These are phyloP conservation scores for Endocalyx cinctus DNA, from an alignment of 2,329 filamentous ascomycete genomes.

Conservation along the genomic window DNA sequence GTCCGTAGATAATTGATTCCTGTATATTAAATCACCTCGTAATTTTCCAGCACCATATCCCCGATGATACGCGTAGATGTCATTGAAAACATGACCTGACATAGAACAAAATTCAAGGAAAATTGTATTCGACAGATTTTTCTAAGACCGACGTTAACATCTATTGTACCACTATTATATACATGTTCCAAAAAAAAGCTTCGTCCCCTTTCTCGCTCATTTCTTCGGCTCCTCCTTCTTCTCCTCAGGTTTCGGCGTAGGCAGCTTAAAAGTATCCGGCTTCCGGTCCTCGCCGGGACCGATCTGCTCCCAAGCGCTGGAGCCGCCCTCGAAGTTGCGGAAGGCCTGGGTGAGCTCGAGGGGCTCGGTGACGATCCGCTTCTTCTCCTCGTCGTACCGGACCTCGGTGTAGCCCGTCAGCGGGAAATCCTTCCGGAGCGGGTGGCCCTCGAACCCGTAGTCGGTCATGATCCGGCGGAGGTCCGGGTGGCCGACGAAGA, in stretches of 20 bases:
- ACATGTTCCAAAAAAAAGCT: conserved; percentile 20
- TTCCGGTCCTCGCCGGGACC: conserved; percentile 69
- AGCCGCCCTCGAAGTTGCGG: conserved; percentile 94
- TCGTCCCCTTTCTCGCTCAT: too few species aligned
- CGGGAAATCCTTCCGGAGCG: conserved; percentile 95
- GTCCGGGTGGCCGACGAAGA: conserved; percentile 94
- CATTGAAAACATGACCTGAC: too few species aligned
- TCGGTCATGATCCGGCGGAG: conserved; percentile 98
- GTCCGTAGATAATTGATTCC: too few species aligned
- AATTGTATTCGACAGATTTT: too few species aligned
- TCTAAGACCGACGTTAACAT: too few species aligned
- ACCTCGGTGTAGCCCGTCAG: conserved; percentile 98
- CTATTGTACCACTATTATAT: too few species aligned
- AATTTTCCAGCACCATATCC: too few species aligned
- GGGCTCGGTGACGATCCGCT: conserved; percentile 96
- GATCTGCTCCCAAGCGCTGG: conserved; percentile 64
- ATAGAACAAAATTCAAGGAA: too few species aligned
- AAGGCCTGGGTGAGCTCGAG: conserved; percentile 97
- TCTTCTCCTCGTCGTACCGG: conserved; percentile 98
- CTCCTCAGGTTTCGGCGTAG: conserved; percentile 90
- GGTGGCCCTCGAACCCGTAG: conserved; percentile 98
- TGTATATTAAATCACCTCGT: too few species aligned
- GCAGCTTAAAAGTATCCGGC: conserved; percentile 87
- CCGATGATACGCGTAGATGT: too few species aligned
- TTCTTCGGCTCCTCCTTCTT: conserved; percentile 92